phyloP scores from a whole-genome alignment of 2,329 filamentous ascomycete genomes.

The Talaromyces sp. region DNA sequence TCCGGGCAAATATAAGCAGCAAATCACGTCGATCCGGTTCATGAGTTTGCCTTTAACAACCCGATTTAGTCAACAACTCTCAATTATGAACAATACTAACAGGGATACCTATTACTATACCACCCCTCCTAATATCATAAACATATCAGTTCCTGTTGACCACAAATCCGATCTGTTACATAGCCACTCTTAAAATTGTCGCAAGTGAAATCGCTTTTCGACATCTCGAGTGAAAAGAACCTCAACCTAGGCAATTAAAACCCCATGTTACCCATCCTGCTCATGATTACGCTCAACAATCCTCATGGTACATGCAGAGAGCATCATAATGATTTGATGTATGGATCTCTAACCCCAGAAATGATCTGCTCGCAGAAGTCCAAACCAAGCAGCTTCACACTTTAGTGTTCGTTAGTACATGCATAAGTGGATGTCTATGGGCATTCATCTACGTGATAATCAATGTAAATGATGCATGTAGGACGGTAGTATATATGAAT shows the following conservation, averaged over 20 bases:
- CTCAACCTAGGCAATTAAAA: neutral
- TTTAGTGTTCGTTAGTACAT: neutral
- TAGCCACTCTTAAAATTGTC: neutral
- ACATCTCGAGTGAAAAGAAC: neutral
- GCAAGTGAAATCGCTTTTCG: neutral
- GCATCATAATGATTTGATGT: neutral
- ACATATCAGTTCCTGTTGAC: neutral
- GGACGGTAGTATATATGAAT: neutral
- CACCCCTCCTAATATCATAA: neutral
- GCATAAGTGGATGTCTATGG: neutral
- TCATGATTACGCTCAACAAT: neutral
- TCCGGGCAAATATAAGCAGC: neutral
- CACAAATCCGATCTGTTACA: neutral
- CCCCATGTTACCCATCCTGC: neutral
- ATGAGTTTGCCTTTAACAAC: too few relatives aligned
- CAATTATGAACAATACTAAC: neutral
- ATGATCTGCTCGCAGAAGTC: neutral
- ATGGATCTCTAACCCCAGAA: neutral
- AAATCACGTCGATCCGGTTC: neutral
- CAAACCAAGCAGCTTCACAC: neutral
- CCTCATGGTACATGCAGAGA: neutral
- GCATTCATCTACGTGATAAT: neutral
- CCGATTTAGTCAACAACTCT: neutral
- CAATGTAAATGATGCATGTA: neutral
- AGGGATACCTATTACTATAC: neutral